Percentiles rank a stretch among this genome's conserved stretches.
phyloP scores from a whole-genome alignment of 2,329 filamentous ascomycete species.

The Epichloe typhina region DNA sequence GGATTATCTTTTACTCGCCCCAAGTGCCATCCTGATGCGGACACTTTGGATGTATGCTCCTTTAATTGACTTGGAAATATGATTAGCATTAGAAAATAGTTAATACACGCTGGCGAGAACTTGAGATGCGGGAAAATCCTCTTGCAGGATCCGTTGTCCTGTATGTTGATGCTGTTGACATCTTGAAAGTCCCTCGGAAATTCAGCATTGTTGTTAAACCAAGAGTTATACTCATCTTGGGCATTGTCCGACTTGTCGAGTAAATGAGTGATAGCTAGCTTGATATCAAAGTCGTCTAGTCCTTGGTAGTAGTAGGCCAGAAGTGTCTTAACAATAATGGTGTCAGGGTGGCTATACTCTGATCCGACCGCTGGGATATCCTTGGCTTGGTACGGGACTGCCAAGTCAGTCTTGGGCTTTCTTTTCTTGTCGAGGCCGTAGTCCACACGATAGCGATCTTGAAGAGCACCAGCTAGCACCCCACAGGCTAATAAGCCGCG shows the following conservation, averaged over 20 bases:
- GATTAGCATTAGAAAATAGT: slow-evolving; percentile 45
- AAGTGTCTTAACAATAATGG: slow-evolving; percentile 50
- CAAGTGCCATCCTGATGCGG: slow-evolving; percentile 42
- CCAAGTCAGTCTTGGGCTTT: slow-evolving; percentile 22
- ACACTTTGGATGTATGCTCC: slow-evolving; percentile 29
- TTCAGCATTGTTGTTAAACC: no score
- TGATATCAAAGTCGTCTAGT: no score
- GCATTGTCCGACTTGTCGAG: no score
- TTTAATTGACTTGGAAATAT: slow-evolving; percentile 49
- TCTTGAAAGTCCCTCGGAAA: no score
- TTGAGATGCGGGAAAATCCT: slow-evolving; percentile 37
- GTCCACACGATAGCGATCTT: slow-evolving; percentile 17
- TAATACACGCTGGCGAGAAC: slow-evolving; percentile 36
- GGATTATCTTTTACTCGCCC: no score
- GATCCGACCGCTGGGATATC: slow-evolving; percentile 37
- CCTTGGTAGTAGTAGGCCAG: slow-evolving; percentile 50
- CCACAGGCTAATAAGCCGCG: no score
- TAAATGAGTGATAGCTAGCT: no score
- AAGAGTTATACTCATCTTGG: no score
- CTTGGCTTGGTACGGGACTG: slow-evolving; percentile 46
- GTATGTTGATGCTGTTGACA: no score
- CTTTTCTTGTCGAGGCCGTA: slow-evolving; percentile 39
- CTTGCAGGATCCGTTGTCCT: slow-evolving; percentile 21
- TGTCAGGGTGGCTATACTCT: slow-evolving; percentile 55
- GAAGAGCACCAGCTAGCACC: no score